phyloP scores from a whole-genome alignment of 495 filamentous ascomycete species.

The Talaromyces proteolyticus region DNA sequence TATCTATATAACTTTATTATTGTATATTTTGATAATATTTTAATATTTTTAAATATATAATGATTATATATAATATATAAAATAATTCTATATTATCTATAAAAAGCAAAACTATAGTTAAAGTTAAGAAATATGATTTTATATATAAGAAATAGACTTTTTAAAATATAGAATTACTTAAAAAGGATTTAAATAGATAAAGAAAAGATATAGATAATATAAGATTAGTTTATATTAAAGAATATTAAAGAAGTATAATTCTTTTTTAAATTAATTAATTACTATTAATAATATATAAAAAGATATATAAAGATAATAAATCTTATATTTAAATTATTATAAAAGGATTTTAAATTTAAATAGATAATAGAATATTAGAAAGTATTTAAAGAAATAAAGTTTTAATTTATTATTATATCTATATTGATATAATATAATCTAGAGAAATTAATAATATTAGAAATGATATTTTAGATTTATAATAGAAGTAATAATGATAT shows the following conservation, averaged over 20 bases:
- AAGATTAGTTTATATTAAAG: conserved; percentile 1
- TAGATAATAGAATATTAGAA: conserved; percentile 1
- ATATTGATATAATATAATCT: conserved; percentile 10
- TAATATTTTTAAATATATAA: too few relatives aligned
- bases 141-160: conserved; percentile 8
- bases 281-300: neutral
- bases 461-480: conserved; percentile 10
- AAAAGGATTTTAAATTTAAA: conserved; percentile 1
- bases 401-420: conserved; percentile 3
- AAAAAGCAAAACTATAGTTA: neutral
- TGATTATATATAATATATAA: conserved; percentile 6
- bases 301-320: neutral
- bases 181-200: conserved; percentile 2
- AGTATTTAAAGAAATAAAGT: conserved; percentile 1
- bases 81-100: neutral
- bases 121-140: conserved; percentile 14
- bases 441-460: conserved; percentile 8
- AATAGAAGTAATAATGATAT: neutral
- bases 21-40: neutral
- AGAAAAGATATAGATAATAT: conserved; percentile 1
- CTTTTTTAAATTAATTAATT: conserved; percentile 8
- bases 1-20: conserved; percentile 5
- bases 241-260: conserved; percentile 7
- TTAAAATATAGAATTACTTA: conserved; percentile 4
- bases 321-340: neutral